These are phyloP conservation scores for Penicillium robsamsonii DNA, from an alignment of 495 filamentous ascomycete genomes.

Conservation along the genomic window DNA sequence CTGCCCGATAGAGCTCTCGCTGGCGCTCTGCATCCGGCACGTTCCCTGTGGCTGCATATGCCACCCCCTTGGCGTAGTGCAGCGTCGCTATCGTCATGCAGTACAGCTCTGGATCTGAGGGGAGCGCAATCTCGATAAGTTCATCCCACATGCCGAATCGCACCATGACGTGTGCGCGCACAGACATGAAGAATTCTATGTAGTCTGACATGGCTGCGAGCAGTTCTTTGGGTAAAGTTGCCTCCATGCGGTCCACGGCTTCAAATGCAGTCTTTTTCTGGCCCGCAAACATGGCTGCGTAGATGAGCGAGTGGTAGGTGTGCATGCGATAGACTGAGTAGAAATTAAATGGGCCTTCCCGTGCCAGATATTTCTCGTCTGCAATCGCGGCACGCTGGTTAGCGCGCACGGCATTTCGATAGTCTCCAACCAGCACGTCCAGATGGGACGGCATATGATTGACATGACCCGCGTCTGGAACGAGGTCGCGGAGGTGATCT, in stretches of 20 bases:
- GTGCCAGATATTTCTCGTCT: conserved; percentile 55
- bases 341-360: conserved; percentile 54
- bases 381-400: conserved; percentile 56
- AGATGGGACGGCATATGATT: conserved; percentile 68
- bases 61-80: conserved; percentile 61
- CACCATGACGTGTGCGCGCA: conserved; percentile 59
- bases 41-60: conserved; percentile 52
- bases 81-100: conserved; percentile 57
- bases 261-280: conserved; percentile 52
- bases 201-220: conserved; percentile 65
- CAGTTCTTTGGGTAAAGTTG: conserved; percentile 51
- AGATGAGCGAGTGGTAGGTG: conserved; percentile 62
- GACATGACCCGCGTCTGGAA: conserved; percentile 62
- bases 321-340: conserved; percentile 65
- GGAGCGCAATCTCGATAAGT: conserved; percentile 46
- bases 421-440: conserved; percentile 63
- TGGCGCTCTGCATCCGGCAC: conserved; percentile 45
- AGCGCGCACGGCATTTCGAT: conserved; percentile 53
- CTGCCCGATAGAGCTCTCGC: conserved; percentile 43
- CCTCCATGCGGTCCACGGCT: conserved; percentile 49
- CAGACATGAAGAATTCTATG: conserved; percentile 58
- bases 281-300: conserved; percentile 67
- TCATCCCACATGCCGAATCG: conserved; percentile 65
- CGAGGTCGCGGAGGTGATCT: conserved; percentile 56
- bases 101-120: conserved; percentile 53